These are phyloP conservation scores for Fusarium sp. DNA, from an alignment of 2,329 filamentous ascomycete genomes.

Conservation along the genomic window DNA sequence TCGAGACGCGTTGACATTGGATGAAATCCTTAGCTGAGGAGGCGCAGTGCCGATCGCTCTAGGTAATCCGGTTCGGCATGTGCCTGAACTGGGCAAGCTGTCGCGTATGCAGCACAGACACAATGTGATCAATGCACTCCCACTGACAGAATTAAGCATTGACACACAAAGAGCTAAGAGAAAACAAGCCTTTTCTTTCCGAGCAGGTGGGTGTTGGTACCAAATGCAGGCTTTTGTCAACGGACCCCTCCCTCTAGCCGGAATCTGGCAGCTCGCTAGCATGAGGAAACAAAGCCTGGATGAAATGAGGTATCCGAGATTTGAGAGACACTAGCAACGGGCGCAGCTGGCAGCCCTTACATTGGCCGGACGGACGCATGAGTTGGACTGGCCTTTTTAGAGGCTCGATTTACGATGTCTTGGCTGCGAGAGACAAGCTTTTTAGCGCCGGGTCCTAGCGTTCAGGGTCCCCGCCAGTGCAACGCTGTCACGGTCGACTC, in stretches of 20 bases:
- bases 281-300: not conserved
- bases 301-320: not conserved
- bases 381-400: not conserved
- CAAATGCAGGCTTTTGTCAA: not conserved
- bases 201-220: not conserved
- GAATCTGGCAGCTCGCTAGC: not conserved
- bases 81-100: not conserved
- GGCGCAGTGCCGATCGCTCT: not conserved
- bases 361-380: too few species aligned
- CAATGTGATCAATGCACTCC: not conserved
- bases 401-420: not conserved
- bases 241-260: not conserved
- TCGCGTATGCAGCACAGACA: not conserved
- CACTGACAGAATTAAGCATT: not conserved
- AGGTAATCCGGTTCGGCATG: not conserved
- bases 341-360: not conserved
- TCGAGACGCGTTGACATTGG: not conserved
- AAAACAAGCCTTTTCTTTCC: not conserved
- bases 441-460: not conserved
- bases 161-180: not conserved
- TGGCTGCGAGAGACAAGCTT: not conserved
- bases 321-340: not conserved
- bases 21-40: not conserved
- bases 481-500: not conserved
- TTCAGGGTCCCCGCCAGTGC: not conserved